Base-by-base conservation (phyloP, 371 early-diverging fungal genomes). In the Rhizopus delemar region DNA sequence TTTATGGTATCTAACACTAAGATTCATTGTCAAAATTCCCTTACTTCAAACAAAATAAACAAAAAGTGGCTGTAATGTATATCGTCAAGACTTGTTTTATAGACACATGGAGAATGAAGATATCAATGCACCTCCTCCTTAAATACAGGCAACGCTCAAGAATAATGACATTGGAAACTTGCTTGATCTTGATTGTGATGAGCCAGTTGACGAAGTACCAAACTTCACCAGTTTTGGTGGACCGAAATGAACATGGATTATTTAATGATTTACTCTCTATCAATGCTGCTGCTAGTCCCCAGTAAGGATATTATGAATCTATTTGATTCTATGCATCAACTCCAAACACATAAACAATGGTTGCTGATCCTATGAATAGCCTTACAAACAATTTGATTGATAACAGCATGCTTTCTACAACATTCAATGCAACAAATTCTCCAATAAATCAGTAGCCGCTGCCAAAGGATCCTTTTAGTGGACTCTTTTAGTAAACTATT, bases 91-190 rank as follows among this genome's bases (percentile, higher is more conserved):
- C 22, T 22, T 22, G 22, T 31, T 31, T 51, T 43, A 22, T 75
- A 81, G 82, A 50, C 77, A 74, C 57, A 60, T 53, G 0, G 80
- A 81, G 41, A 78, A 84, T 51, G 84, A 82, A 43, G 82, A 84
- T 59, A 69, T 76, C 32, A 76, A 73, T 29, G 83, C 79, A 43
- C 78, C 81, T 31, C 71, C 80, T 28, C 77, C 73, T 41, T 63
- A 70, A 46, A 80, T 77, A 45, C 78, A 77, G 53, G 75, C 70
- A 8, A 83, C 85, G 5, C 70, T 82, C 49, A 84, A 84, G 57
- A 84, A 77, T 53, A 76, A 79, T 41, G 80, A 77, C 55, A 77
- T 81, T 65, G 81, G 79, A 12, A 81, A 82, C 46, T 68, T 82
- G 16, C 69, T 82, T 33, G 81, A 79, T 66, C 66, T 81, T 16